Conservation (phyloP, 306 rosid genomes). For the Castanea crenata region DNA sequence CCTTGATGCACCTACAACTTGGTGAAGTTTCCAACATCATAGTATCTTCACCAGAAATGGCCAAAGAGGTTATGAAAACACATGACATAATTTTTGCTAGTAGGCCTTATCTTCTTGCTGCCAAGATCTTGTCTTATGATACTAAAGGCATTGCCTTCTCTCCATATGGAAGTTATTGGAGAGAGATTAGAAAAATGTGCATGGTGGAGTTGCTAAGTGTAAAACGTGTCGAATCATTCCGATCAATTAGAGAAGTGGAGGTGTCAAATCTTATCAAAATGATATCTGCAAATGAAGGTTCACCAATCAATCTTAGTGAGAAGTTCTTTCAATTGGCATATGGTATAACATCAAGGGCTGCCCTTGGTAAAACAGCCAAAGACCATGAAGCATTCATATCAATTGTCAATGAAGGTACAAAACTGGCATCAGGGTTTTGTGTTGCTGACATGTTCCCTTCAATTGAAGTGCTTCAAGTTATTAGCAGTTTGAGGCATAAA, state of each 20-base stretch:
- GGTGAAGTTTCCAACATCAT: constrained; percentile 15
- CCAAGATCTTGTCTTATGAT: constrained; percentile 4
- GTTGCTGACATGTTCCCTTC: constrained; percentile 46
- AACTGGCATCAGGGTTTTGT: constrained; percentile 16
- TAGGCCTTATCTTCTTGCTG: constrained; percentile 12
- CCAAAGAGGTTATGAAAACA: constrained; percentile 37
- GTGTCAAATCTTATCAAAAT: constrained; percentile 3
- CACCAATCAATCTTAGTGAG: constrained; percentile 25
- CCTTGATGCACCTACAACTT: constrained; percentile 29
- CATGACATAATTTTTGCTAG: constrained; percentile 17
- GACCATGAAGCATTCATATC: constrained; percentile 27
- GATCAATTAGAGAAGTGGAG: constrained; percentile 13
- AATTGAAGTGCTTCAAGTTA: constrained; percentile 19
- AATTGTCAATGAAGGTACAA: background rate
- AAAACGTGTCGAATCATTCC: background rate
- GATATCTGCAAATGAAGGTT: constrained; percentile 9
- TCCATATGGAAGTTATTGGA: constrained; percentile 38
- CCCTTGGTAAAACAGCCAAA: constrained; percentile 30
- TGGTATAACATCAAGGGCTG: constrained; percentile 25
- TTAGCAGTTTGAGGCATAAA: constrained; percentile 22
- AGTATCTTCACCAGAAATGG: constrained; percentile 39
- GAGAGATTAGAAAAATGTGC: constrained; percentile 28
- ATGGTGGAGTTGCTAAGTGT: constrained; percentile 21
- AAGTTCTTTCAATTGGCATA: constrained; percentile 6
- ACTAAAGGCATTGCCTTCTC: background rate